Evolutionary conservation across 441 rosid species (phyloP), one percentile per base, ranked within the genome.

Genomic region (Erodium texanum): DNA sequence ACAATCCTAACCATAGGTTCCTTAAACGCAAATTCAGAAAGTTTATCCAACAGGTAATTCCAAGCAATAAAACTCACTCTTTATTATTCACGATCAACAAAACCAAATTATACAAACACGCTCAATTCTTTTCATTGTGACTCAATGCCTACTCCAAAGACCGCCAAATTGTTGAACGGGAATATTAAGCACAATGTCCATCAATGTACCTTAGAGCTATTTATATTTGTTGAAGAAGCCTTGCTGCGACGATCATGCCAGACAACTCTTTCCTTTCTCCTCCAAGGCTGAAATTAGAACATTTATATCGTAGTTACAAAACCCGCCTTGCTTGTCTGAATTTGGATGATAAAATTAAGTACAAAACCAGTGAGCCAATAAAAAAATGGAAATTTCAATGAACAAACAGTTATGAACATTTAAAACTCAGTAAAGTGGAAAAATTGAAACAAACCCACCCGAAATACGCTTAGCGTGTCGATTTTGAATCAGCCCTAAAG

Each of bases 121-220:
- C 73, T 70, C 75, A 72, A 85, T 84, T 73, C 78, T 83, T n/a
- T n/a, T n/a, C 79, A 91, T 1, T 14, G 93, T 75, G 70, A 87
- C 79, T 97, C 99, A 88, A 79, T 89, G 98, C 75, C 98, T 85
- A 64, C 87, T 87, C 93, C 99, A 89, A 34, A 89, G 75, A 70
- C 97, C 94, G 20, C 82, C 94, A 62, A 83, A 84, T 67, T 86
- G 66, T 65, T 78, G 83, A 5, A 88, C 89, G 0, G 87, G 89
- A 74, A 86, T 79, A 79, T 92, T 94, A 70, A 92, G 74, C 75
- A 87, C 90, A 50, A 89, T 82, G 15, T 97, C 97, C 84, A 88
- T 86, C 73, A 87, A 64, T 38, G 36, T 58, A 14, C 56, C 83
- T 7, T 73, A 75, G 32, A 68, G 8, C 67, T 82, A 71, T 79